phyloP scores from a whole-genome alignment of 2,329 filamentous ascomycete species.

The Juglanconis oblonga region DNA sequence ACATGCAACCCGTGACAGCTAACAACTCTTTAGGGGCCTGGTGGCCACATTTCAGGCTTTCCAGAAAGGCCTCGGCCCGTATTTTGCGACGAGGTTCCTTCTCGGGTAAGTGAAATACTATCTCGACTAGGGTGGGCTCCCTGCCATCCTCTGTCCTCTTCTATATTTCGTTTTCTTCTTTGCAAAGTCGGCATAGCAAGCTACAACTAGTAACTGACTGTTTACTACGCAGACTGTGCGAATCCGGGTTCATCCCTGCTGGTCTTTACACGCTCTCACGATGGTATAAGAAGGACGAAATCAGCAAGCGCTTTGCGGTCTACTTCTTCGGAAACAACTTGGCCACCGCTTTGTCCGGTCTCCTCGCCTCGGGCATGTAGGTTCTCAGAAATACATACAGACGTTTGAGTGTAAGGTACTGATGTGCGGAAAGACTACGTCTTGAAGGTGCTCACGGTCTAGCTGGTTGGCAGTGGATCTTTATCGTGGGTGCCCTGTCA shows the following conservation, averaged over 20 bases:
- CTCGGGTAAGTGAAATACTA: constrained; percentile 28
- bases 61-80: constrained; percentile 34
- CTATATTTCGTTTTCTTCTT: too few relatives aligned
- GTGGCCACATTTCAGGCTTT: constrained; percentile 40
- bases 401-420: background rate
- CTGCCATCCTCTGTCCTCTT: too few relatives aligned
- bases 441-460: constrained; percentile 30
- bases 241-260: constrained; percentile 45
- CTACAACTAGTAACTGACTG: background rate
- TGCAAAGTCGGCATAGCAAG: too few relatives aligned
- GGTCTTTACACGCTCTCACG: constrained; percentile 45
- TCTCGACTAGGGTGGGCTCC: background rate
- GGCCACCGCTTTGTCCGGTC: constrained; percentile 36
- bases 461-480: constrained; percentile 34
- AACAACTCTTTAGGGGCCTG: constrained; percentile 24
- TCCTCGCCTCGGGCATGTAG: constrained; percentile 40
- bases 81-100: constrained; percentile 35
- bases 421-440: constrained; percentile 20
- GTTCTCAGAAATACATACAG: background rate
- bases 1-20: background rate
- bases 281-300: constrained; percentile 46
- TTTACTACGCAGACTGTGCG: constrained; percentile 23
- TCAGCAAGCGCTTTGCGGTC: constrained; percentile 41
- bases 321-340: constrained; percentile 45
- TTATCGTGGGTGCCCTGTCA: constrained; percentile 21